phyloP scores from a whole-genome alignment of 2,329 filamentous ascomycete genomes.

The Bertia moriformis region DNA sequence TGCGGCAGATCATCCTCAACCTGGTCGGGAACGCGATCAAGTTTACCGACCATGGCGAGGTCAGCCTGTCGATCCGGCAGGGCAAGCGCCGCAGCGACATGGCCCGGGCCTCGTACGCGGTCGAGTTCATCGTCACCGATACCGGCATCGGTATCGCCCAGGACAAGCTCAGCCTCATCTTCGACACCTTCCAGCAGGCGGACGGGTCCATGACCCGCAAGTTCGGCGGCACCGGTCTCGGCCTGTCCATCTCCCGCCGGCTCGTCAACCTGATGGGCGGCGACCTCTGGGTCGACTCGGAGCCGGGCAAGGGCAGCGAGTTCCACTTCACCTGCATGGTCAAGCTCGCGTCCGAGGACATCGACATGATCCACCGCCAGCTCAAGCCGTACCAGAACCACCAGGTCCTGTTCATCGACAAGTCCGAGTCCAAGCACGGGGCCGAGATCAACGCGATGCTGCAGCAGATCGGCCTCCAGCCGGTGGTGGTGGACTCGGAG shows the following conservation, averaged over 20 bases:
- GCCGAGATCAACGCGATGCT: conserved; percentile 68
- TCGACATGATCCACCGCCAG: conserved; percentile 66
- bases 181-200: conserved; percentile 97
- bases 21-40: conserved; percentile 97
- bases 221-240: conserved; percentile 87
- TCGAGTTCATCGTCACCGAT: conserved; percentile 90
- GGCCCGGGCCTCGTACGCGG: conserved; percentile 68
- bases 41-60: conserved; percentile 92
- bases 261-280: conserved; percentile 93
- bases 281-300: conserved; percentile 88
- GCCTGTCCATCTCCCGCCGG: conserved; percentile 86
- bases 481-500: conserved; percentile 71
- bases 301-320: conserved; percentile 77
- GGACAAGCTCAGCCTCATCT: conserved; percentile 92
- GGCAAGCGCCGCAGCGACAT: conserved; percentile 47
- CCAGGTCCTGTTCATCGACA: conserved; percentile 87
- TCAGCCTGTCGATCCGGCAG: conserved; percentile 78
- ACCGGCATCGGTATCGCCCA: conserved; percentile 92
- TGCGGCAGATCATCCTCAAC: conserved; percentile 93
- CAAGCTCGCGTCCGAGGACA: conserved; percentile 66
- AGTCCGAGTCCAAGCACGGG: conserved; percentile 66
- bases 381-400: conserved; percentile 84
- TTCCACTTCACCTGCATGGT: conserved; percentile 96
- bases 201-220: conserved; percentile 92
- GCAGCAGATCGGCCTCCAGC: conserved; percentile 62